Percentiles rank a stretch among this genome's conserved stretches.
Evolutionary conservation across 2,329 filamentous ascomycete genomes (phyloP).

Genomic region (Fusarium pseudonygamai): DNA sequence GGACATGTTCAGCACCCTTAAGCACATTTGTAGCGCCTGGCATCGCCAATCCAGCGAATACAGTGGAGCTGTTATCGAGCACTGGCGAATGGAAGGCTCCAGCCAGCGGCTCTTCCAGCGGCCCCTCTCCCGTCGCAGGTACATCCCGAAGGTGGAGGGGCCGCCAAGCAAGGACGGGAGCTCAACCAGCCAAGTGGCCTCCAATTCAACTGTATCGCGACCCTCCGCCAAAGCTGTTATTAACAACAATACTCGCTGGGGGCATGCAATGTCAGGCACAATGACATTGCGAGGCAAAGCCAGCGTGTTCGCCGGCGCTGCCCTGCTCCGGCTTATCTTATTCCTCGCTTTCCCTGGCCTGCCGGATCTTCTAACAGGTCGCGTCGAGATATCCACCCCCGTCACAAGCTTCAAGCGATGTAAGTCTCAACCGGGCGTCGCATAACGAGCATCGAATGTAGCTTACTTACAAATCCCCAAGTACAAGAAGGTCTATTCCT

Average conservation of each 20-base stretch:
- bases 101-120: conserved; percentile 31
- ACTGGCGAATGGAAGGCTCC: not conserved
- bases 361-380: conserved; percentile 84
- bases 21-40: conserved; percentile 11
- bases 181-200: conserved; percentile 47
- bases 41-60: conserved; percentile 26
- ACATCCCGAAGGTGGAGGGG: conserved; percentile 26
- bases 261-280: conserved; percentile 50
- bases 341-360: conserved; percentile 84
- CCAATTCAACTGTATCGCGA: conserved; percentile 19
- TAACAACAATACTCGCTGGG: conserved; percentile 35
- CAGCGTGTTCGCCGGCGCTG: conserved; percentile 77
- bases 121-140: conserved; percentile 31
- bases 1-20: conserved; percentile 12
- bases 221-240: conserved; percentile 31
- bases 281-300: conserved; percentile 55
- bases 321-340: conserved; percentile 80
- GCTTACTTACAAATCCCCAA: conserved; percentile 20
- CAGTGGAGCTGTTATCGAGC: conserved; percentile 12
- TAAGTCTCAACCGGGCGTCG: conserved; percentile 56
- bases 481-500: conserved; percentile 92
- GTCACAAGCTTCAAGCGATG: conserved; percentile 98
- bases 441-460: not conserved
- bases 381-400: conserved; percentile 96
- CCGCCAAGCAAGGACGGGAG: conserved; percentile 24